phyloP scores from a whole-genome alignment of 1,284 basidiomycete genomes.

The Neolentinus lepideus region DNA sequence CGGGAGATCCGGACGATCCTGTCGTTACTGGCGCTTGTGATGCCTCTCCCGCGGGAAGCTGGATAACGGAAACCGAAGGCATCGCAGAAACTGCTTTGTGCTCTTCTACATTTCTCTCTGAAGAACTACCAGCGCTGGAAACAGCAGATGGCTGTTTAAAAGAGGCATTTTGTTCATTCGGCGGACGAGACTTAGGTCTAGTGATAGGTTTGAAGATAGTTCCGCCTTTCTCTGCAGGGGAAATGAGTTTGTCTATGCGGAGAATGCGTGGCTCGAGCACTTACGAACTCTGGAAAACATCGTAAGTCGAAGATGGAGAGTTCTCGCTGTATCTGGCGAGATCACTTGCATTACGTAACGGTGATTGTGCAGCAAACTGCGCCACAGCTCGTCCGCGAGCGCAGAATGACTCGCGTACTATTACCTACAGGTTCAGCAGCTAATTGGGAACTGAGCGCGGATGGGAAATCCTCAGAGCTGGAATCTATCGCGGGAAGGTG shows the following conservation, averaged over 20 bases:
- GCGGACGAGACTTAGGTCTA: conserved; percentile 31
- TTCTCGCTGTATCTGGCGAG: not conserved
- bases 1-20: too few relatives aligned
- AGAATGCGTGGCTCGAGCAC: conserved; percentile 20
- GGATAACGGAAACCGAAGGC: too few relatives aligned
- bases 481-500: conserved; percentile 45
- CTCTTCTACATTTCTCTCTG: not conserved
- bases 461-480: conserved; percentile 3
- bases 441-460: conserved; percentile 47
- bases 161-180: not conserved
- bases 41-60: too few relatives aligned
- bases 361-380: not conserved
- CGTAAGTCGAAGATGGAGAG: not conserved
- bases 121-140: not conserved
- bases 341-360: not conserved
- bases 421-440: conserved; percentile 30
- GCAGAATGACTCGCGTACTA: too few relatives aligned
- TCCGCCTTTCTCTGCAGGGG: conserved; percentile 56
- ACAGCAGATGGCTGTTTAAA: not conserved
- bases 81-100: not conserved
- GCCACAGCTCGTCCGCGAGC: too few relatives aligned
- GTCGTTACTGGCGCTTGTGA: too few relatives aligned
- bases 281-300: conserved; percentile 77
- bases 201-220: conserved; percentile 60
- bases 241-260: conserved; percentile 5